A percentile compares a stretch with the other conserved stretches of the same genome.
These are phyloP conservation scores for Diaporthe sp. DNA, from an alignment of 2,329 filamentous ascomycete species.

Conservation along the genomic window DNA sequence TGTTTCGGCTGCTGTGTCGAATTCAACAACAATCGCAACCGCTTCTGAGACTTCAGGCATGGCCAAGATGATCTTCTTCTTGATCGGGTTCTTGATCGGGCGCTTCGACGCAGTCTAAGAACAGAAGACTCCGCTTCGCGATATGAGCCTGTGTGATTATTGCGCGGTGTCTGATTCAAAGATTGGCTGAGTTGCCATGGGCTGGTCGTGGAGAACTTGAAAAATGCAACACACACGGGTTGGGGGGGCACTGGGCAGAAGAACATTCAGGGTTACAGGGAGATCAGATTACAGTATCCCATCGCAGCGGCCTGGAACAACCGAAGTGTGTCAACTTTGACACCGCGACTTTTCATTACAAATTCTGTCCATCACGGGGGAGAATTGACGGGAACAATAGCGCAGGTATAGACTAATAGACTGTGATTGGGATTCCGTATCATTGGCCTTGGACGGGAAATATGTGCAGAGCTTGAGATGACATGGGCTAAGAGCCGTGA, in stretches of 20 bases:
- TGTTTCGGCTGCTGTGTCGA: not conserved
- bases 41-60: not conserved
- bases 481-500: too few relatives aligned
- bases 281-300: not conserved
- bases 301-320: not conserved
- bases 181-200: not conserved
- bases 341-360: not conserved
- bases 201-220: not conserved
- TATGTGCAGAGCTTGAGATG: not conserved
- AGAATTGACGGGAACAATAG: not conserved
- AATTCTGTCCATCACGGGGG: too few relatives aligned
- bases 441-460: not conserved
- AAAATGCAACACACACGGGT: not conserved
- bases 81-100: not conserved
- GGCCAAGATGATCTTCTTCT: too few relatives aligned
- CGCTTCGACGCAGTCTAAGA: not conserved
- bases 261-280: not conserved
- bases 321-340: not conserved
- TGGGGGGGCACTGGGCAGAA: not conserved
- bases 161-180: not conserved
- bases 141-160: not conserved
- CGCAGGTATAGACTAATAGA: not conserved
- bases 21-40: not conserved
- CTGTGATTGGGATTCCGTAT: not conserved
- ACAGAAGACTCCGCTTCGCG: not conserved